Percentiles rank a stretch among this genome's conserved stretches.
Evolutionary conservation across 2,329 filamentous ascomycete species (phyloP).

Genomic region (Coleophoma crateriformis): DNA sequence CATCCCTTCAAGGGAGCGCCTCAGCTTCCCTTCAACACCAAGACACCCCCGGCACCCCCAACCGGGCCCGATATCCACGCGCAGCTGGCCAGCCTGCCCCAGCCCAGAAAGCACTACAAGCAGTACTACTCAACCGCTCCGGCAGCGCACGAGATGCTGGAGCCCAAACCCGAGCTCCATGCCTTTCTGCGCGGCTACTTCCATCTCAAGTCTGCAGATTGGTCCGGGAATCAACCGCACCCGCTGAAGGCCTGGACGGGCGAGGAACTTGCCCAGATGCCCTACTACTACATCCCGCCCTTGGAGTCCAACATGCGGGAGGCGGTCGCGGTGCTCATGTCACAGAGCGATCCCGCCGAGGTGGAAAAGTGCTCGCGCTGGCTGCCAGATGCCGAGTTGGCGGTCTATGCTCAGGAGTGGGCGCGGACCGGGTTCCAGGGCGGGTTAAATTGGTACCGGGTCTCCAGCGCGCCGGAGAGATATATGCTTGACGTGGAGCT

Average conservation of each 20-base stretch:
- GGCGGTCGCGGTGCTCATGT: conserved; percentile 49
- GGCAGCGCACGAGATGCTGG: conserved; percentile 41
- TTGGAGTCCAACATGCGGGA: conserved; percentile 51
- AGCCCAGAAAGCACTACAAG: conserved; percentile 65
- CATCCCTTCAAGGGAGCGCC: conserved; percentile 56
- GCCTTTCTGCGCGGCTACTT: conserved; percentile 62
- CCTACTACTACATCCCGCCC: conserved; percentile 65
- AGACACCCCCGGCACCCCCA: conserved; percentile 13
- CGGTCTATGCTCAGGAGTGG: conserved; percentile 57
- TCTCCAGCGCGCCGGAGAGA: conserved; percentile 43
- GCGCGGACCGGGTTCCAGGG: conserved; percentile 58
- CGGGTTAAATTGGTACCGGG: conserved; percentile 62
- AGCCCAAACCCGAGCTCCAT: conserved; percentile 46
- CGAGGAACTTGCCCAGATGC: conserved; percentile 51
- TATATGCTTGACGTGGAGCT: conserved; percentile 46
- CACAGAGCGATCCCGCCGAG: conserved; percentile 35
- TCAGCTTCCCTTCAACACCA: conserved; percentile 39
- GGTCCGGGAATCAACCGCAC: conserved; percentile 46
- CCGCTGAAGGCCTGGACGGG: conserved; percentile 52
- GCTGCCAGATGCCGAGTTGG: conserved; percentile 52
- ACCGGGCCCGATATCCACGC: conserved; percentile 42
- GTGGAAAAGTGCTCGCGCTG: conserved; percentile 36
- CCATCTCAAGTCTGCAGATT: conserved; percentile 61
- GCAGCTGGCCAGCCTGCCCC: conserved; percentile 45
- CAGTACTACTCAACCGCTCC: conserved; percentile 52